These are phyloP conservation scores for Colletotrichum orchidophilum DNA, from an alignment of 2,329 filamentous ascomycete genomes.

Conservation along the genomic window DNA sequence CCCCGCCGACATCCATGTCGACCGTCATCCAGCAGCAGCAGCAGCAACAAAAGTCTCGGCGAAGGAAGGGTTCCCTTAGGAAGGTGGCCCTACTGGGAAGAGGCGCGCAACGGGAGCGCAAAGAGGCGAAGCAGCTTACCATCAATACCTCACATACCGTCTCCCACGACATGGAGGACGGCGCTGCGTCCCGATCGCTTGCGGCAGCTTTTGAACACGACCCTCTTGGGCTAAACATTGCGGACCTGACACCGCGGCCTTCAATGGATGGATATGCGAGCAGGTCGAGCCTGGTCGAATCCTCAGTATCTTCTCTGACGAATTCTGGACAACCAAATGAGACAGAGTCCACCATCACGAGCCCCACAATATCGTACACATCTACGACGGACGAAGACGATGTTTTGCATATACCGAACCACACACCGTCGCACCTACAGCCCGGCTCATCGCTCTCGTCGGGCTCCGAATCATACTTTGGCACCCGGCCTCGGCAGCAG, in stretches of 20 bases:
- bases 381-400: slow-evolving; percentile 86
- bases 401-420: slow-evolving; percentile 68
- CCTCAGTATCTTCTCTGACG: slow-evolving; percentile 32
- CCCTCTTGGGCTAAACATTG: slow-evolving; percentile 57
- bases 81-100: slow-evolving; percentile 87
- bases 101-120: slow-evolving; percentile 69
- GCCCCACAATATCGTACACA: slow-evolving; percentile 69
- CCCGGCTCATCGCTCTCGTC: slow-evolving; percentile 59
- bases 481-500: slow-evolving; percentile 53
- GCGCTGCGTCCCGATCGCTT: background rate
- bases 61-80: slow-evolving; percentile 83
- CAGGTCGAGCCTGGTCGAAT: slow-evolving; percentile 40
- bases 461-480: slow-evolving; percentile 72
- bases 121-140: slow-evolving; percentile 58
- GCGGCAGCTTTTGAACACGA: slow-evolving; percentile 38
- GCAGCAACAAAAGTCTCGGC: slow-evolving; percentile 64
- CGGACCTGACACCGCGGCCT: slow-evolving; percentile 55
- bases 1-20: slow-evolving; percentile 40
- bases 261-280: slow-evolving; percentile 57
- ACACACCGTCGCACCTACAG: slow-evolving; percentile 53
- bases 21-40: slow-evolving; percentile 46
- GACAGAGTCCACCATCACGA: slow-evolving; percentile 47
- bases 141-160: slow-evolving; percentile 50
- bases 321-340: slow-evolving; percentile 36
- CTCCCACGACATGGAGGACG: slow-evolving; percentile 31